Percentiles rank a stretch among this genome's conserved stretches.
Evolutionary conservation across 768 basidiomycete species (phyloP).

Genomic region (Tephrocybe rancida): DNA sequence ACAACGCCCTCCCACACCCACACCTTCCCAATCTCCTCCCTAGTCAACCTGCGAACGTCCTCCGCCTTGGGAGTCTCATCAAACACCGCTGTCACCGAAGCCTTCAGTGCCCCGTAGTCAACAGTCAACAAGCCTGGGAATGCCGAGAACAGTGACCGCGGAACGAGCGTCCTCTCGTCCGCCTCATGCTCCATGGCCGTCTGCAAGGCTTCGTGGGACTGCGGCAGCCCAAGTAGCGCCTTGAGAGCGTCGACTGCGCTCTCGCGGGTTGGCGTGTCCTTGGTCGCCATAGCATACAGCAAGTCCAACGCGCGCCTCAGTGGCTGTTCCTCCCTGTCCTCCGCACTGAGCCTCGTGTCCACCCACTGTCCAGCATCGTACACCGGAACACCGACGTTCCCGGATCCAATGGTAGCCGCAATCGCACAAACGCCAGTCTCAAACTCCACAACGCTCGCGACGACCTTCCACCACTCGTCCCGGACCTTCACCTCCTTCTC

Average conservation of each 20-base stretch:
- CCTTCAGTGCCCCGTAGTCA: constrained; percentile 50
- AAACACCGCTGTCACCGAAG: constrained; percentile 51
- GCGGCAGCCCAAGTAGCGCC: constrained; percentile 32
- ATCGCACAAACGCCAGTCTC: constrained; percentile 20
- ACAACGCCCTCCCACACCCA: constrained; percentile 25
- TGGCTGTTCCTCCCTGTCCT: constrained; percentile 38
- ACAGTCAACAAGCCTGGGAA: constrained; percentile 55
- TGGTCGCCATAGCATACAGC: constrained; percentile 58
- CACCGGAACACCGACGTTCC: constrained; percentile 11
- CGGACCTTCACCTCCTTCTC: constrained; percentile 24
- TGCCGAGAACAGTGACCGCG: constrained; percentile 56
- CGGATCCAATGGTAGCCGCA: constrained; percentile 16
- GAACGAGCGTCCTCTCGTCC: constrained; percentile 44
- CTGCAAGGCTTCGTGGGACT: background rate
- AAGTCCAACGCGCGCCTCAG: constrained; percentile 50
- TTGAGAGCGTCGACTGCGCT: constrained; percentile 59
- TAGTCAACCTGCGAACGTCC: constrained; percentile 59
- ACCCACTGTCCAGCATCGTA: constrained; percentile 6
- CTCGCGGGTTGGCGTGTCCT: constrained; percentile 49
- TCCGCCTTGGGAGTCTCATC: constrained; percentile 53
- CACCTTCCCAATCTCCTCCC: constrained; percentile 61
- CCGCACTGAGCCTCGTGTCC: constrained; percentile 32
- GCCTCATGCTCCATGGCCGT: constrained; percentile 8
- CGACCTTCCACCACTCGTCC: constrained; percentile 42
- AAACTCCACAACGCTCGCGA: constrained; percentile 40